A percentile compares a stretch with the other conserved stretches of the same genome.
These are phyloP conservation scores for Cyclaneusma minus DNA, from an alignment of 2,329 filamentous ascomycete genomes.

Conservation along the genomic window DNA sequence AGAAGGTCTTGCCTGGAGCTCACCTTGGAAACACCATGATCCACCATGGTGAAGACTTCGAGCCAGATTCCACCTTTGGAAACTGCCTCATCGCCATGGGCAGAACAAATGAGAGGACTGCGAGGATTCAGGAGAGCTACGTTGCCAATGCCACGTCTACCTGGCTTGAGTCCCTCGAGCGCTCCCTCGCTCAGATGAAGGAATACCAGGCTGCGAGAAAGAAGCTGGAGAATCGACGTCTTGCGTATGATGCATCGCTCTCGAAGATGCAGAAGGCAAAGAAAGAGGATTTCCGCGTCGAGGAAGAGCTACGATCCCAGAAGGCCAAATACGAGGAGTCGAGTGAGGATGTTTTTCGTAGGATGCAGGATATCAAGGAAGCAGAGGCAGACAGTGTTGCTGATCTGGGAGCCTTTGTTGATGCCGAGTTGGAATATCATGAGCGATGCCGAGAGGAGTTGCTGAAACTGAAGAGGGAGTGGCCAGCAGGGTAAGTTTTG, in stretches of 20 bases:
- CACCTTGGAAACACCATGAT: conserved; percentile 78
- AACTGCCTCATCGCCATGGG: conserved; percentile 69
- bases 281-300: conserved; percentile 81
- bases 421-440: conserved; percentile 81
- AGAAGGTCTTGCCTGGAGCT: conserved; percentile 68
- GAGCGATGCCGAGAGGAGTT: conserved; percentile 82
- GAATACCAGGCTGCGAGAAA: conserved; percentile 87
- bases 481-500: conserved; percentile 44
- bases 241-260: conserved; percentile 82
- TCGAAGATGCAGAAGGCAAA: conserved; percentile 88
- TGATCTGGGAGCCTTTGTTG: conserved; percentile 68
- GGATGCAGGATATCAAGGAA: conserved; percentile 96
- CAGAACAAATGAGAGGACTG: conserved; percentile 75
- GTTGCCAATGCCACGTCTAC: conserved; percentile 60
- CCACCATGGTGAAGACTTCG: conserved; percentile 81
- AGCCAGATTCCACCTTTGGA: conserved; percentile 79
- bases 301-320: conserved; percentile 80
- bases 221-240: conserved; percentile 79
- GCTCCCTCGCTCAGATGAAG: conserved; percentile 87
- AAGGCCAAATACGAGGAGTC: conserved; percentile 96
- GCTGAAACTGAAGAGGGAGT: conserved; percentile 49
- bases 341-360: conserved; percentile 75
- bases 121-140: conserved; percentile 72
- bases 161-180: conserved; percentile 86
- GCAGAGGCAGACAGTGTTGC: conserved; percentile 69